phyloP scores from a whole-genome alignment of 2,329 filamentous ascomycete genomes.

The Colletotrichum phormii region DNA sequence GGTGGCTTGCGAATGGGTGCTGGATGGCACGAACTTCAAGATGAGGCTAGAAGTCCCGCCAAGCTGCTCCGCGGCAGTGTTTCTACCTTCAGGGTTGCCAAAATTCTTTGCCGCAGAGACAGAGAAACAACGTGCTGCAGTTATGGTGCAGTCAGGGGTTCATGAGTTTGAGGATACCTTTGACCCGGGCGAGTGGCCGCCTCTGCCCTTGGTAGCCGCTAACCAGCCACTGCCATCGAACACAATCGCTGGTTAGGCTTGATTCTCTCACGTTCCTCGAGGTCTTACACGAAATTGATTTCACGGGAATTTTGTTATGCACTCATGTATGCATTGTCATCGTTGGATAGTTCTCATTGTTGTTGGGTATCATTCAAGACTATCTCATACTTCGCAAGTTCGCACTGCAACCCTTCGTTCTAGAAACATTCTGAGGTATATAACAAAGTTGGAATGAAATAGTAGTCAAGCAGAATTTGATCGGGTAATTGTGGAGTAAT shows the following conservation, averaged over 20 bases:
- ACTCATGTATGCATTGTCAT: background rate
- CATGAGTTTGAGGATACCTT: conserved; percentile 30
- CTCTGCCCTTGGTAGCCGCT: conserved; percentile 13
- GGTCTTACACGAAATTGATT: no score
- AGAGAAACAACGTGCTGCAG: background rate
- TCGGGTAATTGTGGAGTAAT: background rate
- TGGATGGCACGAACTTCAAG: background rate
- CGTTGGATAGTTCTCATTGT: background rate
- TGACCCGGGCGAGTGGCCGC: conserved; percentile 21
- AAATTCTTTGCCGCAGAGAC: background rate
- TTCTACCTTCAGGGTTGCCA: conserved; percentile 21
- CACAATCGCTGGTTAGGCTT: background rate
- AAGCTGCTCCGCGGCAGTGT: conserved; percentile 21
- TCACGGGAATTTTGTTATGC: background rate
- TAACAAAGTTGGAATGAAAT: background rate
- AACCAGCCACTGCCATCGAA: conserved; percentile 21
- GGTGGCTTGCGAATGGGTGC: conserved; percentile 14
- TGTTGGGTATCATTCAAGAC: background rate
- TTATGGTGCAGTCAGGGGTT: conserved; percentile 8
- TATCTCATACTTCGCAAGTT: background rate
- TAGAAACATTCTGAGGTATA: background rate
- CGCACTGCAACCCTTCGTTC: background rate
- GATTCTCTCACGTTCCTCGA: background rate
- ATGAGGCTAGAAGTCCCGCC: conserved; percentile 20
- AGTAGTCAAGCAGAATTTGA: no score